Conservation (phyloP, 164 flowering plant genomes). For the Paratinospora sagittata region DNA sequence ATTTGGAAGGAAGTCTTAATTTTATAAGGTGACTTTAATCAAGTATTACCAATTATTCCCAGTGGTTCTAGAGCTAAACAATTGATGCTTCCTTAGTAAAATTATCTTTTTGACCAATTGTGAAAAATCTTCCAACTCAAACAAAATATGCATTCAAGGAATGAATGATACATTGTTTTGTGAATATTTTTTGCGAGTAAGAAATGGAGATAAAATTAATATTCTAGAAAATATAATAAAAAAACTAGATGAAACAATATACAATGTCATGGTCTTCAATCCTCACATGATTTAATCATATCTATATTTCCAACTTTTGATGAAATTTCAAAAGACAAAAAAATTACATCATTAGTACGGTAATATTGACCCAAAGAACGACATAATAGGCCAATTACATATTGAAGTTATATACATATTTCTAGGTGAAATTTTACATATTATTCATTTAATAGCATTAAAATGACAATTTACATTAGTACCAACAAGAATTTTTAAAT, state of each 20-base stretch:
- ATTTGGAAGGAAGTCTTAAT: not conserved
- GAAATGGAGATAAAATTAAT: not conserved
- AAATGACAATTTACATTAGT: not conserved
- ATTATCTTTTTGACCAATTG: no score
- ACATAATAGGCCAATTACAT: not conserved
- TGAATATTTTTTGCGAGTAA: no score
- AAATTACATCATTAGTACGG: not conserved
- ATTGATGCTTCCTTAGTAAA: no score
- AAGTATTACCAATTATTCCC: not conserved
- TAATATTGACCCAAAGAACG: not conserved
- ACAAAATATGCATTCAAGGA: no score
- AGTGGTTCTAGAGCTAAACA: no score
- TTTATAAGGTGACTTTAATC: not conserved
- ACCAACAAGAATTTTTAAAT: not conserved
- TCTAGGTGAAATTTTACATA: not conserved
- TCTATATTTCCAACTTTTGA: not conserved
- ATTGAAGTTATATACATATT: not conserved
- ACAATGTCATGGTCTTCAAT: no score
- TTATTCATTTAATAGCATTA: slow-evolving; percentile 3
- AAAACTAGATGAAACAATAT: not conserved
- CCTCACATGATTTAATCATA: not conserved
- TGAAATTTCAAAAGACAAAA: no score
- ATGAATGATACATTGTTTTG: no score
- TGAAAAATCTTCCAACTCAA: no score
- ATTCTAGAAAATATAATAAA: not conserved